Base-by-base conservation (phyloP, 495 filamentous ascomycete genomes). In the Hypoxylon fuscum region DNA sequence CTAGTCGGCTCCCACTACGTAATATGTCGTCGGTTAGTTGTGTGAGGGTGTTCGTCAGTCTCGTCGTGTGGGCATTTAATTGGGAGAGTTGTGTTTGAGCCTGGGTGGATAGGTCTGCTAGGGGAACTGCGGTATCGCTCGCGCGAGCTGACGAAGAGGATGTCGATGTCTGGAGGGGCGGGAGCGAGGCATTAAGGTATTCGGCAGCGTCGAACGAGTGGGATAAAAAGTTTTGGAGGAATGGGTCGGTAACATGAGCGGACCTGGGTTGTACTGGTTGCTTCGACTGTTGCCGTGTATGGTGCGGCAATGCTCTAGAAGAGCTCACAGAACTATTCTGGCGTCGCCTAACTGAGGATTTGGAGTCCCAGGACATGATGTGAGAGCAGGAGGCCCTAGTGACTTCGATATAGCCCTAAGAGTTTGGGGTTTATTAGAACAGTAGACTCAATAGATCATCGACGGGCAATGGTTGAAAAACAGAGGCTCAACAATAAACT, bases 11-110 rank as follows among this genome's bases (percentile, higher is more conserved):
- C 18, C 91, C 89, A 62, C 90, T 88, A 42, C 95, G 86, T 15
- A 98, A 79, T 57, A 98, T 97, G 63, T 98, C 95, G 69, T 98
- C 94, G 11, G 94, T 97, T 53, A 98, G 80, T 54, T 90, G 87
- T 25, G 92, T 96, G 20, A 98, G 83, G 27, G 84, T 90, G 37
- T 79, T 88, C n/a, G 93, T 91, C 11, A 96, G 81, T 17, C 92
- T 83, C 12, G 90, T 87, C 11, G 91, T 95, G 71, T 96, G 92
- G 9, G 93, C 89, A 64, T 89, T 92, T 62, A 97, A 86, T 57
- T 94, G 88, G 2, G 93, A 90, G 50, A 97, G 85, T 25, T 93
- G 80, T 1, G 88, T 85, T 69, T 97, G 93, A 35, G 93, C 89
- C 68, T 92, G 91, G 1, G 88, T 77, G 10, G 91, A 90, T 42